A percentile compares a stretch with the other conserved stretches of the same genome.
Conservation (phyloP, 768 basidiomycete species). For the Termitomyces sp. region DNA sequence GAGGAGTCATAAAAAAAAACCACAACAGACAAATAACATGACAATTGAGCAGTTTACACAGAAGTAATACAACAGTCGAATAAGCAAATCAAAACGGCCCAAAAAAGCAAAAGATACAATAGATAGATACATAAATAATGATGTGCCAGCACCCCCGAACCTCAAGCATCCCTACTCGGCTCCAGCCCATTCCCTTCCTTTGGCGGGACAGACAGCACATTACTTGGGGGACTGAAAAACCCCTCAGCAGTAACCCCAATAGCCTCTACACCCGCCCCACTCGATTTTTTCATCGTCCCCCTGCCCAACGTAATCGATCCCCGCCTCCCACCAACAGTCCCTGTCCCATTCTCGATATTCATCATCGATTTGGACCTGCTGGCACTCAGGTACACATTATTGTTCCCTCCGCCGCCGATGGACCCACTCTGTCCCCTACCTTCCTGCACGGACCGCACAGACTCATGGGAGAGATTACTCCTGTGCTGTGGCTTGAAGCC, state of each 20-base stretch:
- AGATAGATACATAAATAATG: conserved; percentile 1
- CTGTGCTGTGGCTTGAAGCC: conserved; percentile 34
- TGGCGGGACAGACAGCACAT: background rate
- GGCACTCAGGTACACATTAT: conserved; percentile 2
- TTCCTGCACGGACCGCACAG: conserved; percentile 32
- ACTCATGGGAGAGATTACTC: conserved; percentile 26
- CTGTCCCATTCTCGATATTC: conserved; percentile 54
- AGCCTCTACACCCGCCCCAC: conserved; percentile 75
- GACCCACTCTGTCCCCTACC: conserved; percentile 21
- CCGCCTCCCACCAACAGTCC: conserved; percentile 32
- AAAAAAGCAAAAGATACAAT: background rate
- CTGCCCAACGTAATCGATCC: conserved; percentile 68
- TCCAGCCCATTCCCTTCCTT: background rate
- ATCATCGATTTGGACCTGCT: conserved; percentile 55
- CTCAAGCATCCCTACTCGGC: background rate
- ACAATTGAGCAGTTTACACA: background rate
- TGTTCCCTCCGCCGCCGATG: background rate
- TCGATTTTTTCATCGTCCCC: conserved; percentile 55
- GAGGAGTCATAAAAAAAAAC: background rate
- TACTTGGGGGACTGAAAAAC: conserved; percentile 62
- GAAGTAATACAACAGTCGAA: background rate
- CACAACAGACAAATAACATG: background rate
- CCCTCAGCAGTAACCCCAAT: conserved; percentile 73
- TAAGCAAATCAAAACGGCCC: background rate
- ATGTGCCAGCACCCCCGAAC: background rate